A percentile compares a stretch with the other conserved stretches of the same genome.
These are phyloP conservation scores for Podosphaera xanthii DNA, from an alignment of 2,329 filamentous ascomycete genomes.

Conservation along the genomic window DNA sequence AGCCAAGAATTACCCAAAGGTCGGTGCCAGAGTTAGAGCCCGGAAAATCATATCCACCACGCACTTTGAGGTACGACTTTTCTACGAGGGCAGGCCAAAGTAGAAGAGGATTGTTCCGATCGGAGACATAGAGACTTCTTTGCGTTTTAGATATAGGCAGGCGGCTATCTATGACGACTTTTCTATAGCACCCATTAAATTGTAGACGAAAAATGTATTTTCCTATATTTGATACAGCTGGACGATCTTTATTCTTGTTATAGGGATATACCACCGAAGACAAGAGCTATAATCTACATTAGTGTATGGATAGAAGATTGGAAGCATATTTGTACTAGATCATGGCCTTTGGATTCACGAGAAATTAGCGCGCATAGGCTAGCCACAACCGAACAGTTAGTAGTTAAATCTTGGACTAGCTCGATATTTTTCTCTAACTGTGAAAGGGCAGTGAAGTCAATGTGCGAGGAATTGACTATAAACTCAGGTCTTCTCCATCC, in stretches of 20 bases:
- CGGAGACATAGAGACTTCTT: constrained; percentile 66
- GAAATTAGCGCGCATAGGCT: constrained; percentile 69
- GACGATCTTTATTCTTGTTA: constrained; percentile 31
- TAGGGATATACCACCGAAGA: constrained; percentile 55
- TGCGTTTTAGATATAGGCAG: constrained; percentile 56
- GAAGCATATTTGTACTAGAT: constrained; percentile 28
- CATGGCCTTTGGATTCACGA: constrained; percentile 43
- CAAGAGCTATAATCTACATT: constrained; percentile 30
- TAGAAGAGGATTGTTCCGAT: constrained; percentile 57
- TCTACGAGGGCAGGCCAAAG: constrained; percentile 86
- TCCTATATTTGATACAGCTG: constrained; percentile 49
- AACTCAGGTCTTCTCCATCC: constrained; percentile 44
- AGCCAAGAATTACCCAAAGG: constrained; percentile 76
- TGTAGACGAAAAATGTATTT: constrained; percentile 85
- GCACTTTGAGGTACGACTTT: constrained; percentile 87
- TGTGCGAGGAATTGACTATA: constrained; percentile 29
- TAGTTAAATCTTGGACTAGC: constrained; percentile 83
- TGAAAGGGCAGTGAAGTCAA: constrained; percentile 16
- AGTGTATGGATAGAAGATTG: not conserved
- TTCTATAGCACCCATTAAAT: constrained; percentile 83
- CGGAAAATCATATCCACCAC: constrained; percentile 91
- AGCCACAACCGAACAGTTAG: constrained; percentile 91
- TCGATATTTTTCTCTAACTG: constrained; percentile 35
- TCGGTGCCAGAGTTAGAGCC: constrained; percentile 95
- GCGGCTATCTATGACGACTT: constrained; percentile 71